Evolutionary conservation across 176 grass and related monocot species (phyloP).

Genomic region (Aegilops umbellulata): DNA sequence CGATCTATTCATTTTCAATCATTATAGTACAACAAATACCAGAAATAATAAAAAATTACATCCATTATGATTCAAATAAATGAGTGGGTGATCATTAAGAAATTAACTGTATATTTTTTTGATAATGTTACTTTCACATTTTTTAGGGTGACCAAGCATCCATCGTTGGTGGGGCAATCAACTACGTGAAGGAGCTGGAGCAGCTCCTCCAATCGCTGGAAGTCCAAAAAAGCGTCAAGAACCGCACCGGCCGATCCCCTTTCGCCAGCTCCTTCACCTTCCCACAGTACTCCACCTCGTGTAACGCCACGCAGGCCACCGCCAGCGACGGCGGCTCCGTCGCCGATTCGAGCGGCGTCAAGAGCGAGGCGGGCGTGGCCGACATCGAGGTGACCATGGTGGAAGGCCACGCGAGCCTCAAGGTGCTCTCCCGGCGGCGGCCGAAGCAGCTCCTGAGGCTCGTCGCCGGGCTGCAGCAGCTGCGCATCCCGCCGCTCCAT

Average conservation of each 20-base stretch:
- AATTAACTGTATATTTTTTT: background rate
- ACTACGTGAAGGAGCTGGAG: conserved; percentile 93
- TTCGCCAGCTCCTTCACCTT: conserved; percentile 85
- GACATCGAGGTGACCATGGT: conserved; percentile 99
- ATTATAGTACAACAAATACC: too few relatives aligned
- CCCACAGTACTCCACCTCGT: conserved; percentile 62
- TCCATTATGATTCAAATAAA: background rate
- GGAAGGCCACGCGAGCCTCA: conserved; percentile 92
- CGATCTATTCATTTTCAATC: too few relatives aligned
- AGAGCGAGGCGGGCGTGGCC: conserved; percentile 27
- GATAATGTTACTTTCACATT: background rate
- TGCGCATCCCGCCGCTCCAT: conserved; percentile 72
- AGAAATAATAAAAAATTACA: too few relatives aligned
- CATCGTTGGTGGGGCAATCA: conserved; percentile 89
- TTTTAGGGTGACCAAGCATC: conserved; percentile 88
- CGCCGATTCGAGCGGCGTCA: background rate
- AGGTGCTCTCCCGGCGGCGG: conserved; percentile 56
- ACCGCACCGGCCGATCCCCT: conserved; percentile 15
- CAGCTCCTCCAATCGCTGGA: conserved; percentile 78
- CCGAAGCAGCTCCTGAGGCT: conserved; percentile 75
- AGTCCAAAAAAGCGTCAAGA: conserved; percentile 60
- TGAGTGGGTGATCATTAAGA: background rate
- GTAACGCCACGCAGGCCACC: background rate
- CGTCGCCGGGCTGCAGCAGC: conserved; percentile 56
- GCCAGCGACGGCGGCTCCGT: background rate